Base-by-base conservation (phyloP, 169 alveolate genomes). In the Plasmodium vivax region DNA sequence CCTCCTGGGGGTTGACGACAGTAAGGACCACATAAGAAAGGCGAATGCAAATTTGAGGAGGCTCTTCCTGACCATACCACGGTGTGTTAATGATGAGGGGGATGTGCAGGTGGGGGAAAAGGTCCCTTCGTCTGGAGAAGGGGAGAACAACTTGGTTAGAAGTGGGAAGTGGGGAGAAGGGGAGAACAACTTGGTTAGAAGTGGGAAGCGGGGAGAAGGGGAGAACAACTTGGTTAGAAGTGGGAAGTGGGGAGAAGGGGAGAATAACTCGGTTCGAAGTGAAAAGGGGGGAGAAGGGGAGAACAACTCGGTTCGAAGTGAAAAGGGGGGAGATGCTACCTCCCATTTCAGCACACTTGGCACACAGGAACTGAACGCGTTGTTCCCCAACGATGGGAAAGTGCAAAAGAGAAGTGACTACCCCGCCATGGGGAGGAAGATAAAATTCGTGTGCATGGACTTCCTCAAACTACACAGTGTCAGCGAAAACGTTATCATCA, bases 1-100 rank as follows among this genome's bases (percentile, higher is more conserved):
- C 83, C 73, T 90, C 8, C 38, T 90, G 62, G 94, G 94, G 9
- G 54, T 62, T 8, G 94, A 90, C 51, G 94, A 90, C 30, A 62
- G 82, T 58, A 56, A 62, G 38, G 91, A 81, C 7, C 45, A 80
- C 41, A 81, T 90, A 23, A 34, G 43, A 56, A 23, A 68, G 27
- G 94, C 94, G 41, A 90, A 90, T 32, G 74, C 71, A 16, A 90
- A 90, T 38, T 51, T 79, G 81, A 80, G 38, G 41, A 79, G 47
- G 1, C 51, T 90, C 72, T 4, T 90, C 4, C 68, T 80, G 34
- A 80, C 94, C 9, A 68, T 81, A 38, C 94, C 94, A 8, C 9
- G 72, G 16, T 47, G 14, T 56, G 51, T 58, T 79, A 54, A 77
- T 56, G 82, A 74, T 27, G 85, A 85, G n/a, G 32, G 34, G 1